Base-by-base conservation (phyloP, 192 early-diverging fungal genomes). In the Coemansia sp. region DNA sequence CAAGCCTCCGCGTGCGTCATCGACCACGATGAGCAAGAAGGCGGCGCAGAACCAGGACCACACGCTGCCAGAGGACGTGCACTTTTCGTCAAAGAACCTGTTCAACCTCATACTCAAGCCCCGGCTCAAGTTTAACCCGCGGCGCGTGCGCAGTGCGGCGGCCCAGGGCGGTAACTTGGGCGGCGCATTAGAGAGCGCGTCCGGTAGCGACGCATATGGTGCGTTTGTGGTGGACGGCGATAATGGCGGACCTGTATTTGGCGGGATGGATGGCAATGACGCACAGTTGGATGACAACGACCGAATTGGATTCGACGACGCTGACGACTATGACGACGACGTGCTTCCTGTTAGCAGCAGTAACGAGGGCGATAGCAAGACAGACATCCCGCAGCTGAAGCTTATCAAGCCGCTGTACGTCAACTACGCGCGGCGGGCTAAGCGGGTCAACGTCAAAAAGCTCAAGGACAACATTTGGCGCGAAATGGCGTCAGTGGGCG, bases 391-490 rank as follows among this genome's bases (percentile, higher is more conserved):
- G 5, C 81, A 85, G 48, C 84, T 87, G 5, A 93, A 90, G 71
- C 83, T 87, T 8, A 84, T 87, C 75, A 91, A 90, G 66, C 87
- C 90, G 29, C 72, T 86, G 25, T 86, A 85, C 64, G 85, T 93
- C 69, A 93, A 90, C 72, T 98, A 92, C 73, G 92, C 95, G 36
- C 88, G 88, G 62, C 88, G 88, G 27, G 94, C 94, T 66, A 99
- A 99, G 85, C 88, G 92, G 36, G 93, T 98, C 10, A 95, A 99
- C 77, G 94, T 99, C 25, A 94, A 93, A 82, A 89, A 88, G 69
- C 86, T 99, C 53, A 99, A 99, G 77, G 97, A 99, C 44, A 99
- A 97, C 74, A 84, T 99, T 25, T 99, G 97, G 97, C 88, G 87
- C 62, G 89, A 90, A 64, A 76, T 92, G 70, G 86, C 84, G 2